phyloP scores from a whole-genome alignment of 2,329 filamentous ascomycete species.

The Conoideocrella luteorostrata region DNA sequence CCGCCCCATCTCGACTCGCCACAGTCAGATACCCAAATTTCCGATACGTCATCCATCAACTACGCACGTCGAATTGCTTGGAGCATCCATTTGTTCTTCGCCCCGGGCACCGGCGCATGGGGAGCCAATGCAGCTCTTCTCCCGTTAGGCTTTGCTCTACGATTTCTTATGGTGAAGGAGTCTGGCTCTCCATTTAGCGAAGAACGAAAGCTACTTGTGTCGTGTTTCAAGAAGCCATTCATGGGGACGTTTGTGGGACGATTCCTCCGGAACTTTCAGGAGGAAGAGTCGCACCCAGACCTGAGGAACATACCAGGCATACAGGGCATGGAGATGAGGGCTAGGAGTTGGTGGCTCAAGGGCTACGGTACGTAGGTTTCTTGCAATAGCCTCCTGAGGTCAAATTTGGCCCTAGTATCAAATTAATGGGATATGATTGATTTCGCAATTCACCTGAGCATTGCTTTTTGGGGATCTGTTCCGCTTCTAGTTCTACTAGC shows the following conservation, averaged over 20 bases:
- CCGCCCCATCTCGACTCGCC: no score
- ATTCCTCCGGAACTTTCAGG: not conserved
- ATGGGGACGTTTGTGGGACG: not conserved
- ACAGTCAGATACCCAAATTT: no score
- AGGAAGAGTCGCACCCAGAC: not conserved
- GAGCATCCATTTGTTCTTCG: not conserved
- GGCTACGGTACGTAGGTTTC: no score
- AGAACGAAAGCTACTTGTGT: not conserved
- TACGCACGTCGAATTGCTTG: not conserved
- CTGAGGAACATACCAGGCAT: not conserved
- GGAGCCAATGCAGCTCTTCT: not conserved
- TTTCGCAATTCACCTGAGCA: no score
- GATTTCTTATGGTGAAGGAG: not conserved
- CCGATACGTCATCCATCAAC: not conserved
- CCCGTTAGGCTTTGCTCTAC: not conserved
- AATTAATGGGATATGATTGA: no score
- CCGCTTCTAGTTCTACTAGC: no score
- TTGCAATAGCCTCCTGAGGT: no score
- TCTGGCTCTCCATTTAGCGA: not conserved
- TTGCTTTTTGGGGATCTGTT: no score
- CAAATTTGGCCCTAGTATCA: no score
- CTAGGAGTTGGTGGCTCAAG: not conserved
- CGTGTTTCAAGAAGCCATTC: not conserved
- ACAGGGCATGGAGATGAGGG: not conserved
- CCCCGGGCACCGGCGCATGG: constrained; percentile 3